A percentile compares a stretch with the other conserved stretches of the same genome.
Conservation (phyloP, 129 eudicot species). For the Pittosporum tobira region DNA sequence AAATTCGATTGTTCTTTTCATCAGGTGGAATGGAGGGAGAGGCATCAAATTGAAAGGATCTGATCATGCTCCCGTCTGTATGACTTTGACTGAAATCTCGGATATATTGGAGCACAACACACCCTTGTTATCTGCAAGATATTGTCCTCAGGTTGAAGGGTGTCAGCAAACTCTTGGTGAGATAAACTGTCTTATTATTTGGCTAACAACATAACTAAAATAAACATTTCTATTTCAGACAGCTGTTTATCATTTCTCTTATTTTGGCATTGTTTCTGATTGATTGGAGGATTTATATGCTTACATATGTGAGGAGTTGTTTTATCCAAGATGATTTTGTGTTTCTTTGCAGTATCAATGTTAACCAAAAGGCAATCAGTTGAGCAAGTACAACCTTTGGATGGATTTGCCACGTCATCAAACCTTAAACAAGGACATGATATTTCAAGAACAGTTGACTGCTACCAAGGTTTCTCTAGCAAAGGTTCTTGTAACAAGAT, state of each 20-base stretch:
- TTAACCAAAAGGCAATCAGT: conserved; percentile 46
- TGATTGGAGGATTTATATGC: too few species aligned
- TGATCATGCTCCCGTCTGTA: conserved; percentile 82
- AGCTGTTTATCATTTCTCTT: too few species aligned
- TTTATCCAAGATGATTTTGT: too few species aligned
- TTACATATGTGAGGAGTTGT: too few species aligned
- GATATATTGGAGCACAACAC: conserved; percentile 47
- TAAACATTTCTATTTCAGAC: conserved; percentile 3
- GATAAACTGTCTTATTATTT: conserved; percentile 6
- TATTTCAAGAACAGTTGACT: conserved; percentile 16
- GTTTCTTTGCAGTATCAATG: conserved; percentile 59
- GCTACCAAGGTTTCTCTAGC: conserved; percentile 13
- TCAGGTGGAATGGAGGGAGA: conserved; percentile 71
- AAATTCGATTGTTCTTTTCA: conserved; percentile 5
- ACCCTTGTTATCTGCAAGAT: conserved; percentile 80
- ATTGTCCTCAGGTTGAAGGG: conserved; percentile 87
- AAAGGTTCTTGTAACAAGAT: conserved; percentile 11
- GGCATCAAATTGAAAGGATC: conserved; percentile 73
- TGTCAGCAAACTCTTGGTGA: conserved; percentile 92
- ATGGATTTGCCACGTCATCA: conserved; percentile 12
- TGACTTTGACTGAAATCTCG: conserved; percentile 47
- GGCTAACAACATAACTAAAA: neutral
- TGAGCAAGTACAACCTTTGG: conserved; percentile 24
- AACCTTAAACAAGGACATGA: conserved; percentile 11
- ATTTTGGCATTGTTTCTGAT: too few species aligned